phyloP scores from a whole-genome alignment of 768 basidiomycete genomes.

The Tephrocybe rancida region DNA sequence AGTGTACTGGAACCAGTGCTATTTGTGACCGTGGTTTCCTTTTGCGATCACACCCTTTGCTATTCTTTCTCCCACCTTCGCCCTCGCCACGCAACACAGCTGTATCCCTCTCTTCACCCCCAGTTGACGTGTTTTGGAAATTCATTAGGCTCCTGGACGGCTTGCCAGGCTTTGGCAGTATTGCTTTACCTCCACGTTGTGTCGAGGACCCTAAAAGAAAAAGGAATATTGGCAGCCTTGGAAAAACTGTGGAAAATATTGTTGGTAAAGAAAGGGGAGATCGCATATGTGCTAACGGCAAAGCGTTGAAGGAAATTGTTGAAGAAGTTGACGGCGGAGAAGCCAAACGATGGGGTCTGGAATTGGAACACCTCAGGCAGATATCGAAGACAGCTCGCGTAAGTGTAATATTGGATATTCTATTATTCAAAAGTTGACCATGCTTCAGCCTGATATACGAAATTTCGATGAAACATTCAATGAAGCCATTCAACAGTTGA shows the following conservation, averaged over 20 bases:
- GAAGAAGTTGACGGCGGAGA: constrained; percentile 61
- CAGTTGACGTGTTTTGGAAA: constrained; percentile 46
- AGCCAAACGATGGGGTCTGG: constrained; percentile 77
- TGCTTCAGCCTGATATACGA: constrained; percentile 51
- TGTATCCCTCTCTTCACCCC: constrained; percentile 41
- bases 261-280: constrained; percentile 66
- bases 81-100: constrained; percentile 34
- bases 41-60: constrained; percentile 61
- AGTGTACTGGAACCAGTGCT: constrained; percentile 57
- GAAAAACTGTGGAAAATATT: constrained; percentile 67
- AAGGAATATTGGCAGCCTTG: constrained; percentile 71
- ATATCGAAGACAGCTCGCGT: constrained; percentile 62
- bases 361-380: constrained; percentile 58
- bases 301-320: constrained; percentile 23
- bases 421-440: constrained; percentile 8
- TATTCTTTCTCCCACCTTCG: constrained; percentile 50
- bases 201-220: constrained; percentile 78
- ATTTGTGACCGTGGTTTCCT: constrained; percentile 72
- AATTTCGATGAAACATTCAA: constrained; percentile 75
- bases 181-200: constrained; percentile 77
- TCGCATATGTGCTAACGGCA: constrained; percentile 63
- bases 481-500: constrained; percentile 77
- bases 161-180: constrained; percentile 73
- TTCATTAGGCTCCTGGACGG: constrained; percentile 61
- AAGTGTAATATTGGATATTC: constrained; percentile 21